A percentile compares a stretch with the other conserved stretches of the same genome.
These are phyloP conservation scores for Thoreauomyces humboldtii DNA, from an alignment of 192 early-diverging fungal genomes.

Conservation along the genomic window DNA sequence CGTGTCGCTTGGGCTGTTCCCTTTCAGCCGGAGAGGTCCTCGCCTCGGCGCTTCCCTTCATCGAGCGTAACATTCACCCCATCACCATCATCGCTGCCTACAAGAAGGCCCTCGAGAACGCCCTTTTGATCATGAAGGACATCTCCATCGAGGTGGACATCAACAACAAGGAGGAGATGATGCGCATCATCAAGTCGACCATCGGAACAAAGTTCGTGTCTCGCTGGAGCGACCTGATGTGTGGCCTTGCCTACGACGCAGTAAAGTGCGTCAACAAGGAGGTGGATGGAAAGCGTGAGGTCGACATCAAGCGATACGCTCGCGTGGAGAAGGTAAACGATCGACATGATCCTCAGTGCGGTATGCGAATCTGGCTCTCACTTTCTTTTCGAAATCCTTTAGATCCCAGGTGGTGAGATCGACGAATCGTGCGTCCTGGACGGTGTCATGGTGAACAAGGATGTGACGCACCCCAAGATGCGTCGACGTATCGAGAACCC, in stretches of 20 bases:
- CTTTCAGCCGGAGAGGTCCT: slow-evolving; percentile 90
- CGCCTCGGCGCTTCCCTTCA: slow-evolving; percentile 82
- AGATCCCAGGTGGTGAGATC: slow-evolving; percentile 97
- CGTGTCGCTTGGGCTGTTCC: no score
- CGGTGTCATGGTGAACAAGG: slow-evolving; percentile 99
- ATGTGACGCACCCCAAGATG: slow-evolving; percentile 97
- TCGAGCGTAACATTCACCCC: slow-evolving; percentile 98
- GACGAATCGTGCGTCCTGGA: slow-evolving; percentile 93
- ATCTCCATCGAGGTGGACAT: slow-evolving; percentile 85
- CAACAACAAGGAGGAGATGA: slow-evolving; percentile 83
- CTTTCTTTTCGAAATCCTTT: background rate
- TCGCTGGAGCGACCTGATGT: slow-evolving; percentile 97
- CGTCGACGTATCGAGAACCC: slow-evolving; percentile 95
- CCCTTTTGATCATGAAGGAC: slow-evolving; percentile 77
- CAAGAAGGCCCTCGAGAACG: slow-evolving; percentile 92
- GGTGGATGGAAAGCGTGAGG: slow-evolving; percentile 74
- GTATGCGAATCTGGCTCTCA: background rate
- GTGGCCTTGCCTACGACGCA: slow-evolving; percentile 89
- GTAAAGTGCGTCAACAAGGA: slow-evolving; percentile 83
- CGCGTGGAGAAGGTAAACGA: slow-evolving; percentile 85
- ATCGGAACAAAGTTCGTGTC: slow-evolving; percentile 97
- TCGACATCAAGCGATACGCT: slow-evolving; percentile 98
- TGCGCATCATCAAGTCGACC: slow-evolving; percentile 83
- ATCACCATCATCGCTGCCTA: slow-evolving; percentile 93
- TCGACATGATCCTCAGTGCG: background rate